Percentiles rank a stretch among this genome's conserved stretches.
These are phyloP conservation scores for Austroboletus novae-zelandiae DNA, from an alignment of 1,284 basidiomycete genomes.

Conservation along the genomic window DNA sequence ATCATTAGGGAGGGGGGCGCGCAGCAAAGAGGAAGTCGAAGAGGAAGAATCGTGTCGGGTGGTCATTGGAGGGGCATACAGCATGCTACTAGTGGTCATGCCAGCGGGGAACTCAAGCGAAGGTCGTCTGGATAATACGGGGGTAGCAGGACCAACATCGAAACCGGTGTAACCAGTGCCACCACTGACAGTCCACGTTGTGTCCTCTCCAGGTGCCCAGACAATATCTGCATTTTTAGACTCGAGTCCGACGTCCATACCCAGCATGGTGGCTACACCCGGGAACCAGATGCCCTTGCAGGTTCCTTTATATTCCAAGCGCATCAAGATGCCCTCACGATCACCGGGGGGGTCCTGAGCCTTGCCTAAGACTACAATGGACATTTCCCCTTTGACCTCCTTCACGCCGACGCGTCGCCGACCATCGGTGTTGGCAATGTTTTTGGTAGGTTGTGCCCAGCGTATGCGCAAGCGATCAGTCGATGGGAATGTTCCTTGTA, in stretches of 20 bases:
- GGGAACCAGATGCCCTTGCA: constrained; percentile 77
- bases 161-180: constrained; percentile 68
- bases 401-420: constrained; percentile 65
- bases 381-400: constrained; percentile 63
- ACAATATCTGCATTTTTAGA: constrained; percentile 61
- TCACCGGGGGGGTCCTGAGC: constrained; percentile 36
- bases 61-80: constrained; percentile 27
- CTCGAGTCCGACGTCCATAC: constrained; percentile 69
- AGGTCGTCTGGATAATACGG: constrained; percentile 39
- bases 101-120: constrained; percentile 46
- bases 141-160: constrained; percentile 44
- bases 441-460: constrained; percentile 69
- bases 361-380: constrained; percentile 55
- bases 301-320: constrained; percentile 65
- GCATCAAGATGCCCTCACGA: constrained; percentile 64
- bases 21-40: constrained; percentile 60
- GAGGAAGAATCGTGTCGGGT: constrained; percentile 42
- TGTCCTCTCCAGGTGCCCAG: constrained; percentile 55
- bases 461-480: constrained; percentile 70
- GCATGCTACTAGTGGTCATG: constrained; percentile 21
- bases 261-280: constrained; percentile 77
- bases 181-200: constrained; percentile 61
- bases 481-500: constrained; percentile 77
- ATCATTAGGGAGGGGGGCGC: constrained; percentile 64
- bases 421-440: constrained; percentile 46